Percentiles rank a stretch among this genome's conserved stretches.
phyloP scores from a whole-genome alignment of 192 early-diverging fungal genomes.

The Gigaspora rosea region DNA sequence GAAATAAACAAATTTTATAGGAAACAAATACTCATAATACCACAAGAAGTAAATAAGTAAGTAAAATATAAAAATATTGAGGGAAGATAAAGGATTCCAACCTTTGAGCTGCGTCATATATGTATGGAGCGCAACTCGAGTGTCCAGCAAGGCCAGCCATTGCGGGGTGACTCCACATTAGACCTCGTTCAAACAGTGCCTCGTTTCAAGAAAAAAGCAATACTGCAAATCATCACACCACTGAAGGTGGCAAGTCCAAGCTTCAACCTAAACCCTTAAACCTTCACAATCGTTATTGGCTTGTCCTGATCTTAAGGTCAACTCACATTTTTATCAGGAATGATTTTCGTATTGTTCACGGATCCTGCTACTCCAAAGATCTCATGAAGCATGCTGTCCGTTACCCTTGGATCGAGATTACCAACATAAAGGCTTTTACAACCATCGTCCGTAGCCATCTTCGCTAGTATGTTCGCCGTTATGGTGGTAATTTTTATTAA shows the following conservation, averaged over 20 bases:
- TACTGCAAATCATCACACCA: not conserved
- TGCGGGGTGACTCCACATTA: not conserved
- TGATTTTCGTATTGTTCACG: constrained; percentile 73
- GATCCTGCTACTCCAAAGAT: constrained; percentile 70
- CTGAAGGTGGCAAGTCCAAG: not conserved
- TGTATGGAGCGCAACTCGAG: constrained; percentile 35
- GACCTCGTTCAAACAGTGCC: not conserved
- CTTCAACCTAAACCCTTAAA: not conserved
- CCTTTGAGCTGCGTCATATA: constrained; percentile 36
- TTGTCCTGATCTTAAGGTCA: constrained; percentile 19
- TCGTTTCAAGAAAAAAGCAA: constrained; percentile 2
- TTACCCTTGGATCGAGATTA: constrained; percentile 81
- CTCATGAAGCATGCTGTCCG: constrained; percentile 70
- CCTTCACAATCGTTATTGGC: not conserved
- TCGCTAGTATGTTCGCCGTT: too few species aligned
- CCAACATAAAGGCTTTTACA: constrained; percentile 79
- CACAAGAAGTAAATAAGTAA: not conserved
- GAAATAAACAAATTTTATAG: not conserved
- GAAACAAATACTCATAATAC: not conserved
- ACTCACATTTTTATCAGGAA: constrained; percentile 71
- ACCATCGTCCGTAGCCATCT: constrained; percentile 35
- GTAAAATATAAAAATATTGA: constrained; percentile 1
- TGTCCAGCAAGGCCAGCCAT: constrained; percentile 19
- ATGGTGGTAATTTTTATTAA: too few species aligned
- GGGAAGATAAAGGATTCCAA: constrained; percentile 35